These are phyloP conservation scores for Tulasnella sp. DNA, from an alignment of 768 basidiomycete species.

Conservation along the genomic window DNA sequence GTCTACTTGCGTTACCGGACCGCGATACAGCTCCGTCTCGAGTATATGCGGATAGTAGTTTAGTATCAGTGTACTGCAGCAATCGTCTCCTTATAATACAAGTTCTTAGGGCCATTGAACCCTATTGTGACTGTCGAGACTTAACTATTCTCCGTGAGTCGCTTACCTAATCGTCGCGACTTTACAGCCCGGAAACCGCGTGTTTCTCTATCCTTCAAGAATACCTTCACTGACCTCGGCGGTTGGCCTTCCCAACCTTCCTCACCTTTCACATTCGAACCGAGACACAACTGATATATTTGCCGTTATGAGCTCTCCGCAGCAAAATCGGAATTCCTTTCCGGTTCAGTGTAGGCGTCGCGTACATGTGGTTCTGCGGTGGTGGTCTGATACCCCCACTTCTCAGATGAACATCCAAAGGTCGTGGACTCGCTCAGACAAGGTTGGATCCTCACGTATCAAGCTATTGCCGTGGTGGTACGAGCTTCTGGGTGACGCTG, in stretches of 20 bases:
- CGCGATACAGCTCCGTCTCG: too few relatives aligned
- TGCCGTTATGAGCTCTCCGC: not conserved
- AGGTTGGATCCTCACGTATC: not conserved
- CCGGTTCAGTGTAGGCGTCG: not conserved
- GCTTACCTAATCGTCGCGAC: too few relatives aligned
- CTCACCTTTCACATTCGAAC: not conserved
- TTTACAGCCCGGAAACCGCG: not conserved
- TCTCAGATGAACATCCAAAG: not conserved
- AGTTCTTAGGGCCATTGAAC: not conserved
- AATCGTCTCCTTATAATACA: too few relatives aligned
- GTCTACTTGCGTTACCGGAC: too few relatives aligned
- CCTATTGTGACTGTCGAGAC: too few relatives aligned
- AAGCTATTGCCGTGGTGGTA: slow-evolving; percentile 5
- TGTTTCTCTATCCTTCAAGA: not conserved
- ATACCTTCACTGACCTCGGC: not conserved
- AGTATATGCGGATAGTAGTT: too few relatives aligned
- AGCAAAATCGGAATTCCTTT: not conserved
- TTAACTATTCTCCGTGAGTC: too few relatives aligned
- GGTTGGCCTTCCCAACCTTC: not conserved
- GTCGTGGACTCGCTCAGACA: not conserved
- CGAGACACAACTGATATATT: not conserved
- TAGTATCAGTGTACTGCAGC: too few relatives aligned
- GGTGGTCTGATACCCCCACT: not conserved
- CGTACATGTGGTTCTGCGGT: not conserved
- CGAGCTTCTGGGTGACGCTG: not conserved